A percentile compares a stretch with the other conserved stretches of the same genome.
Conservation (phyloP, 192 early-diverging fungal genomes). For the Coemansia sp. region DNA sequence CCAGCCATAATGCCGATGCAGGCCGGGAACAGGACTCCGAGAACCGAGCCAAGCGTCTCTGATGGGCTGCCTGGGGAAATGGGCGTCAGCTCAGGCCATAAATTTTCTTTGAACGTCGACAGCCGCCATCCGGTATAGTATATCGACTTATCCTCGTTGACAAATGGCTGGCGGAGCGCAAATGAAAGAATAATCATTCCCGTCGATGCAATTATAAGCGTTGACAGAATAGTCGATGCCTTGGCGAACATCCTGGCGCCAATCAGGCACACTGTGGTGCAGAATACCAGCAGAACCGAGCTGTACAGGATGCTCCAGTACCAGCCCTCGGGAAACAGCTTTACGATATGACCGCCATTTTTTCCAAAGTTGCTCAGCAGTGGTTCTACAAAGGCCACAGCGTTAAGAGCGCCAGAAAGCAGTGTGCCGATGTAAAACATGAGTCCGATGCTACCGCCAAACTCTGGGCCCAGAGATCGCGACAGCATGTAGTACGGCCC, state of each 20-base stretch:
- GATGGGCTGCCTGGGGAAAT: slow-evolving; percentile 48
- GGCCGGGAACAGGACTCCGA: slow-evolving; percentile 68
- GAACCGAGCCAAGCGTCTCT: slow-evolving; percentile 57
- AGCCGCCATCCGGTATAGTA: slow-evolving; percentile 62
- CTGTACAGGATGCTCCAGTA: slow-evolving; percentile 61
- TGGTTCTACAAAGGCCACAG: slow-evolving; percentile 67
- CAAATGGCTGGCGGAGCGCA: slow-evolving; percentile 57
- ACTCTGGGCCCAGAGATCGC: slow-evolving; percentile 68
- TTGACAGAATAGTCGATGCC: slow-evolving; percentile 58
- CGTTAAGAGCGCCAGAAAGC: slow-evolving; percentile 62
- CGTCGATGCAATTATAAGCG: slow-evolving; percentile 59
- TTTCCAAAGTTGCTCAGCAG: slow-evolving; percentile 64
- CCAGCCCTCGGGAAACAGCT: slow-evolving; percentile 59
- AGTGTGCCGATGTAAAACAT: slow-evolving; percentile 63
- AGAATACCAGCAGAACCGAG: slow-evolving; percentile 56
- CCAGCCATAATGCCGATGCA: slow-evolving; percentile 72
- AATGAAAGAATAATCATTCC: slow-evolving; percentile 61
- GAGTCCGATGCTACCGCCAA: slow-evolving; percentile 70
- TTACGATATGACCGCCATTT: slow-evolving; percentile 50
- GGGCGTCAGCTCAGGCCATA: slow-evolving; percentile 61
- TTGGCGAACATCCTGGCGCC: slow-evolving; percentile 64
- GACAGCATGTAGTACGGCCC: slow-evolving; percentile 71
- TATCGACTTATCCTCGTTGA: slow-evolving; percentile 54
- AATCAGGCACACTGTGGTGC: slow-evolving; percentile 58
- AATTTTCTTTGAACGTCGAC: slow-evolving; percentile 61